phyloP scores from a whole-genome alignment of 495 filamentous ascomycete species.

The Parathielavia hyrcaniae region DNA sequence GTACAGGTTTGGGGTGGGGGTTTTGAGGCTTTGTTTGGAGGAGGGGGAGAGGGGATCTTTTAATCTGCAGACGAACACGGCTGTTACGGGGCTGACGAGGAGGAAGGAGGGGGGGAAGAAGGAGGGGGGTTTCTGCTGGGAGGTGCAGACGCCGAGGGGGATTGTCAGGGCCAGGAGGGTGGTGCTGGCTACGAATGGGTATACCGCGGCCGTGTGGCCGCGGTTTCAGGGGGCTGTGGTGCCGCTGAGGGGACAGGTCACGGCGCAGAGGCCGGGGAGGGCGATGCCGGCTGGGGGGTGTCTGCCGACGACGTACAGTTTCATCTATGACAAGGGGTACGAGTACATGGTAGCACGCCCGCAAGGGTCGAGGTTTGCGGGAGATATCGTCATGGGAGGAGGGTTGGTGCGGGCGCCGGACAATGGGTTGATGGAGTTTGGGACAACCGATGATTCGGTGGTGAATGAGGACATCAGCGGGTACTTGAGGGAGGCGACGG shows the following conservation, averaged over 20 bases:
- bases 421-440: constrained; percentile 47
- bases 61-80: constrained; percentile 58
- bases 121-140: constrained; percentile 28
- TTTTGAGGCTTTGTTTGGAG: constrained; percentile 49
- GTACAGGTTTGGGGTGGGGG: constrained; percentile 57
- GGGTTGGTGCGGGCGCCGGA: constrained; percentile 47
- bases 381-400: constrained; percentile 67
- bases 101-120: neutral
- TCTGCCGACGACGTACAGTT: constrained; percentile 53
- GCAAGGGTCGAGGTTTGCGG: constrained; percentile 35
- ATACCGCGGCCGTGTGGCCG: constrained; percentile 54
- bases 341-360: constrained; percentile 64
- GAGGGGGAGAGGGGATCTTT: constrained; percentile 36
- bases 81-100: constrained; percentile 23
- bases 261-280: constrained; percentile 51
- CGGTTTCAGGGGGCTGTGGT: constrained; percentile 56
- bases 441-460: constrained; percentile 53
- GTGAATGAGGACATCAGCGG: constrained; percentile 49
- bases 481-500: constrained; percentile 43
- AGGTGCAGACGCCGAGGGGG: constrained; percentile 50
- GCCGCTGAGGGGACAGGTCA: constrained; percentile 62
- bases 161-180: constrained; percentile 49
- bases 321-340: constrained; percentile 54
- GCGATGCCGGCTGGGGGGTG: constrained; percentile 38
- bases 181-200: constrained; percentile 68